Percentiles rank a stretch among this genome's conserved stretches.
These are phyloP conservation scores for Neurospora hispaniola DNA, from an alignment of 495 filamentous ascomycete genomes.

Conservation along the genomic window DNA sequence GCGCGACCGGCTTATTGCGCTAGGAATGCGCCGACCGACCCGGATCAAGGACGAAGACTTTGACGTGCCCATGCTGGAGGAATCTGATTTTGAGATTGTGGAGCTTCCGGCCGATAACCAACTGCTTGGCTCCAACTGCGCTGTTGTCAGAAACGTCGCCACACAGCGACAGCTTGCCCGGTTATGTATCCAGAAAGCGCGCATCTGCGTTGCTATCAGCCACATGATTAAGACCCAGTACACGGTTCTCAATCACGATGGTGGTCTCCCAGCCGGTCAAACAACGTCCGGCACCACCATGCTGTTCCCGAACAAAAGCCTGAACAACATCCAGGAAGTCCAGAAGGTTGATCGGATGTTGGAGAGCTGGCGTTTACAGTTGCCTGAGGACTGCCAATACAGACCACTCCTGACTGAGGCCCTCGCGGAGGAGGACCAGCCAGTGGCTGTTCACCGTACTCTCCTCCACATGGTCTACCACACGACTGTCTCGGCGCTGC, in stretches of 20 bases:
- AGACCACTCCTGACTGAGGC: slow-evolving; percentile 38
- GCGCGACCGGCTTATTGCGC: slow-evolving; percentile 74
- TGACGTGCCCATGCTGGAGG: slow-evolving; percentile 75
- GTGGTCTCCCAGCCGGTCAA: slow-evolving; percentile 38
- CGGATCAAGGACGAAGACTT: slow-evolving; percentile 83
- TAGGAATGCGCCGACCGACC: slow-evolving; percentile 83
- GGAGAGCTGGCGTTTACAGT: slow-evolving; percentile 55
- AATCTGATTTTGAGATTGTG: slow-evolving; percentile 75
- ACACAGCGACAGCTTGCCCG: slow-evolving; percentile 65
- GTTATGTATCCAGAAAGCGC: slow-evolving; percentile 86
- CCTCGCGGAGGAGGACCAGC: slow-evolving; percentile 24
- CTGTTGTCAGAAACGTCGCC: slow-evolving; percentile 49
- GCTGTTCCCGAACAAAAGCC: slow-evolving; percentile 76
- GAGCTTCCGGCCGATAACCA: slow-evolving; percentile 51
- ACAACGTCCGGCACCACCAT: slow-evolving; percentile 73
- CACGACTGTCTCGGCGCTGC: slow-evolving; percentile 76
- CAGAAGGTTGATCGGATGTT: slow-evolving; percentile 62
- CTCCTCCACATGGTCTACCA: slow-evolving; percentile 84
- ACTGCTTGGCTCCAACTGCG: slow-evolving; percentile 55
- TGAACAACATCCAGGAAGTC: slow-evolving; percentile 64
- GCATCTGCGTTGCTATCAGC: slow-evolving; percentile 76
- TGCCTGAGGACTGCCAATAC: slow-evolving; percentile 60
- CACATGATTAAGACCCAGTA: slow-evolving; percentile 80
- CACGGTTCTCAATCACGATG: slow-evolving; percentile 73
- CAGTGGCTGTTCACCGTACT: slow-evolving; percentile 61